Base-by-base conservation (phyloP, 495 filamentous ascomycete genomes). In the Hypomontagnella submonticulosa region DNA sequence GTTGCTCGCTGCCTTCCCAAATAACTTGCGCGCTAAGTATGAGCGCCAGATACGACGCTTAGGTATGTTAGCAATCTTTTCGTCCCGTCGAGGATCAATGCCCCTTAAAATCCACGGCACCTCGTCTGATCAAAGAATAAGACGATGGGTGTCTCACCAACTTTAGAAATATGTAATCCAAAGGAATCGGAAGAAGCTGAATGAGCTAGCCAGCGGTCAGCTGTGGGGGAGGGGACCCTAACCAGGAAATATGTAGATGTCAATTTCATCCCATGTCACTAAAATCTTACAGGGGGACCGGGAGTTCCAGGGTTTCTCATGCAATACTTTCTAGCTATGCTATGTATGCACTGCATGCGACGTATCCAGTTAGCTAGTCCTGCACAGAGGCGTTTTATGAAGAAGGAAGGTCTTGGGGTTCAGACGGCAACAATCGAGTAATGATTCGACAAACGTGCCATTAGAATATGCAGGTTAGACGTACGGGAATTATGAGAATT, bases 1-100 rank as follows among this genome's bases (percentile, higher is more conserved):
- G 6, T 27, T 64, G 36, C 9, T 50, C 27, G 33, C 13, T 61
- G 40, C 15, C 18, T 53, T 13, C 33, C 32, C 40, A 2, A 34
- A 6, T 37, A 40, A 47, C 33, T 23, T 12, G 27, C 4, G 32
- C 46, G 10, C 32, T 49, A 34, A 7, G 4, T 36, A 9, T 10
- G 19, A 34, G 27, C 8, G 12, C 4, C 30, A 37, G 5, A 16
- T 32, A 51, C 12, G 10, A 37, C 16, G 16, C 48, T 13, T 34
- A 6, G 23, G 23, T 20, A 23, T 63, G 6, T 27, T 3, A 27
- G 23, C 23, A 27, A 6, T 27, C 23, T 27, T 27, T 27, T 27
- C 23, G 23, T 27, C 6, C 3, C 23, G 23, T 27, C 23, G 23
- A 27, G 23, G 6, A 6, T 6, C n/a, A n/a, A n/a, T 27, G 6